Evolutionary conservation across 2,329 filamentous ascomycete genomes (phyloP).

Genomic region (Zarea fungicola): DNA sequence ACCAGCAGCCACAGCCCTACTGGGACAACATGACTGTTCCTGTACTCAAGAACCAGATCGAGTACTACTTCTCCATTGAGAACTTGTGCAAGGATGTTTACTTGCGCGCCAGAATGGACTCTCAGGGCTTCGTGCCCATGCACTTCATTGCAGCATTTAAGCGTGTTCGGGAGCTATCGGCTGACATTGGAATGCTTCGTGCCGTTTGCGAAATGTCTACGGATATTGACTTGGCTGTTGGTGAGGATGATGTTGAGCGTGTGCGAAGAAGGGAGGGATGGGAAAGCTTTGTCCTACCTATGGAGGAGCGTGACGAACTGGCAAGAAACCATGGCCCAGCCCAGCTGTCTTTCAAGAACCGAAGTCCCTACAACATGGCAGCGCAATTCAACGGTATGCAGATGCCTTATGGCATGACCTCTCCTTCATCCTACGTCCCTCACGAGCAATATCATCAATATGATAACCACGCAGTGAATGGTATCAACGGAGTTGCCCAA

Average conservation of each 20-base stretch:
- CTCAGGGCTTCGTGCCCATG: conserved; percentile 83
- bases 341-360: conserved; percentile 33
- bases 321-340: conserved; percentile 67
- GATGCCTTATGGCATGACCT: conserved; percentile 26
- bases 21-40: conserved; percentile 44
- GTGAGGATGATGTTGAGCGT: conserved; percentile 73
- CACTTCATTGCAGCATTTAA: conserved; percentile 80
- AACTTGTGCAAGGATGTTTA: conserved; percentile 93
- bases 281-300: conserved; percentile 71
- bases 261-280: conserved; percentile 71
- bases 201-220: conserved; percentile 67
- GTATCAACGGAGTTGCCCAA: conserved; percentile 25
- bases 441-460: conserved; percentile 27
- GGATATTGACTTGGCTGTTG: conserved; percentile 67
- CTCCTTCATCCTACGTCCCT: conserved; percentile 24
- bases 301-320: conserved; percentile 64
- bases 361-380: conserved; percentile 21
- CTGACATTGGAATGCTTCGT: conserved; percentile 68
- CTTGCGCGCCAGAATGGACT: conserved; percentile 88
- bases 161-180: conserved; percentile 46
- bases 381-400: conserved; percentile 29
- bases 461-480: conserved; percentile 30
- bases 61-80: conserved; percentile 96
- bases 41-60: conserved; percentile 51
- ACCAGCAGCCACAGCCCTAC: conserved; percentile 41